Evolutionary conservation across 1,284 basidiomycete genomes (phyloP).

Genomic region (Coriolopsis trogii): DNA sequence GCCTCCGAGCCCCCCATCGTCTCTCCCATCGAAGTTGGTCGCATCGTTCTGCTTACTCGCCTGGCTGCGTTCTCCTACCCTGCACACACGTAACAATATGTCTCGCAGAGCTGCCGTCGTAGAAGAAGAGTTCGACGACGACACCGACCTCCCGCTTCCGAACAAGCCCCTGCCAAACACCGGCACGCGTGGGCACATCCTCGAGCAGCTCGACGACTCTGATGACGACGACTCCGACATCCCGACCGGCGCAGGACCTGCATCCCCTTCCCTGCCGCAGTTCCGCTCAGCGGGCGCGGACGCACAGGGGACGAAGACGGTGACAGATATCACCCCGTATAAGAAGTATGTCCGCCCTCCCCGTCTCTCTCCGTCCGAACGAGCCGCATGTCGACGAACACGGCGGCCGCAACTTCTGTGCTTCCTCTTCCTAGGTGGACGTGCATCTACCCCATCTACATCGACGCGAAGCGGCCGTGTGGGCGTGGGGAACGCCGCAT

Average conservation of each 20-base stretch:
- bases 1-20: too few species aligned
- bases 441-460: conserved; percentile 94
- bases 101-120: conserved; percentile 64
- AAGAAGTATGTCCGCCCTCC: conserved; percentile 55
- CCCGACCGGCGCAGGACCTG: conserved; percentile 45
- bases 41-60: not conserved
- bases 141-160: conserved; percentile 81
- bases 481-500: conserved; percentile 84
- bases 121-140: conserved; percentile 86
- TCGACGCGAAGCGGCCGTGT: conserved; percentile 92
- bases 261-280: conserved; percentile 49
- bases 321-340: conserved; percentile 77
- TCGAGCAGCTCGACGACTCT: conserved; percentile 62
- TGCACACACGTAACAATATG: conserved; percentile 44
- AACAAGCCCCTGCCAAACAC: conserved; percentile 65
- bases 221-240: conserved; percentile 25
- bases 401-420: conserved; percentile 1
- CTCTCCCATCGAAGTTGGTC: not conserved
- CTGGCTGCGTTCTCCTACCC: not conserved
- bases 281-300: conserved; percentile 28
- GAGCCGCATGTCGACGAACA: not conserved
- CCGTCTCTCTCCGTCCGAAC: conserved; percentile 1
- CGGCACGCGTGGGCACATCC: conserved; percentile 70
- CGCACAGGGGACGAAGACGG: conserved; percentile 32
- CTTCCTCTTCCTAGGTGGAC: conserved; percentile 72